Conservation (phyloP, 2,329 filamentous ascomycete species). For the Hirsutella rhossiliensis region DNA sequence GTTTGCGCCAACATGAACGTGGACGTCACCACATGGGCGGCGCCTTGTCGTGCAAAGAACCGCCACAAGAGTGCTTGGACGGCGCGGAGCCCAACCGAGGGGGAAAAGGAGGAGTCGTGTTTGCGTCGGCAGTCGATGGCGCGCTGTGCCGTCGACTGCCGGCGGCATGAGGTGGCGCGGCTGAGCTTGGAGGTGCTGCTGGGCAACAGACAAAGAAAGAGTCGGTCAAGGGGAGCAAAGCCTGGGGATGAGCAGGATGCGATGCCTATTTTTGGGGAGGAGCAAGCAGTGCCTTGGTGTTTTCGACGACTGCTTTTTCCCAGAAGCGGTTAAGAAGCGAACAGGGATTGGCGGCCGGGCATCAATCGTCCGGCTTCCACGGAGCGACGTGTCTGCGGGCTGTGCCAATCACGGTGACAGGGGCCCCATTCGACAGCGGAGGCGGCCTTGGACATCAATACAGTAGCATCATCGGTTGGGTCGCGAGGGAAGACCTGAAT, state of each 20-base stretch:
- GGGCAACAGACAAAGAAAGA: constrained; percentile 1
- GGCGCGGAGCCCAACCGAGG: no score
- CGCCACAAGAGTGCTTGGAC: no score
- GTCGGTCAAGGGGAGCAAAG: constrained; percentile 4
- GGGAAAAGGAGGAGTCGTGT: no score
- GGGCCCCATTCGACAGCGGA: constrained; percentile 8
- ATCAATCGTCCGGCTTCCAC: background rate
- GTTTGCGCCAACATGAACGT: no score
- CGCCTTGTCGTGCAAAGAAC: no score
- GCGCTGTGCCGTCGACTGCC: background rate
- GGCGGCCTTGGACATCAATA: constrained; percentile 13
- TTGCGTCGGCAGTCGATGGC: background rate
- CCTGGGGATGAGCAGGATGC: background rate
- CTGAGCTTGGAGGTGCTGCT: background rate
- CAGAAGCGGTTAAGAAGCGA: background rate
- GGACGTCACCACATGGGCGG: no score
- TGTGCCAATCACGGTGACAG: constrained; percentile 8
- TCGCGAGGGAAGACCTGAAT: constrained; percentile 7
- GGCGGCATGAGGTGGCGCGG: background rate
- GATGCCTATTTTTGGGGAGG: constrained; percentile 1
- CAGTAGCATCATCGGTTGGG: constrained; percentile 7
- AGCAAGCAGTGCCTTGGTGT: background rate
- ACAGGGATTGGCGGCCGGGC: constrained; percentile 2
- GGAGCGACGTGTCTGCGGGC: constrained; percentile 4
- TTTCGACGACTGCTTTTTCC: background rate